Percentiles rank a stretch among this genome's conserved stretches.
phyloP scores from a whole-genome alignment of 1,284 basidiomycete species.

The Cryptococcus sp. region DNA sequence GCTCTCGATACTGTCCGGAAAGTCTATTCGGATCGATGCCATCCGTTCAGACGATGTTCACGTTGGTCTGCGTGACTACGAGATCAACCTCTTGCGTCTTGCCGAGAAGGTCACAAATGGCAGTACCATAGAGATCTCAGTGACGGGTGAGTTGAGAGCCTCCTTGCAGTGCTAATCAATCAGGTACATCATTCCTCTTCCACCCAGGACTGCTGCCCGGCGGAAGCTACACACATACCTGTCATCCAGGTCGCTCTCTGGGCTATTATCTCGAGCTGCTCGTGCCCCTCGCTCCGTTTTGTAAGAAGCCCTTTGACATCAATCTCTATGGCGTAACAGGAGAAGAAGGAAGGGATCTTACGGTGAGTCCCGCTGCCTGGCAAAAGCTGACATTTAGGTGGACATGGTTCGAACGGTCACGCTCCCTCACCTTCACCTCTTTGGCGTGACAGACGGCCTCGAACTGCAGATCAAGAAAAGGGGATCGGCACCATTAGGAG shows the following conservation, averaged over 20 bases:
- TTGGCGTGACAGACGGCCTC: slow-evolving; percentile 81
- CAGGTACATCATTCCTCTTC: slow-evolving; percentile 84
- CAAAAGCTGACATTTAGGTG: slow-evolving; percentile 58
- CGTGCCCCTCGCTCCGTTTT: slow-evolving; percentile 87
- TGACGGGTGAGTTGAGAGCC: slow-evolving; percentile 69
- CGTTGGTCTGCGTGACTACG: slow-evolving; percentile 93
- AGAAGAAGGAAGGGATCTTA: slow-evolving; percentile 76
- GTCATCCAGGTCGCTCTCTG: slow-evolving; percentile 79
- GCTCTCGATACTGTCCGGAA: slow-evolving; percentile 83
- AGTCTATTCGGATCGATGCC: slow-evolving; percentile 79
- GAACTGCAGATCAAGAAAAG: slow-evolving; percentile 92
- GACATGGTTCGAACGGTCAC: slow-evolving; percentile 92
- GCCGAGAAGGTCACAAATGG: slow-evolving; percentile 95
- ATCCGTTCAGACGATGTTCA: slow-evolving; percentile 91
- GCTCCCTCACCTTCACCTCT: slow-evolving; percentile 85
- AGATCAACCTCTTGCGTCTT: slow-evolving; percentile 85
- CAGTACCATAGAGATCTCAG: slow-evolving; percentile 91
- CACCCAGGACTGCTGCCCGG: slow-evolving; percentile 91
- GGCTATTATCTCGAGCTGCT: slow-evolving; percentile 95
- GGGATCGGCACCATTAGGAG: slow-evolving; percentile 86
- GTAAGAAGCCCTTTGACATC: slow-evolving; percentile 81
- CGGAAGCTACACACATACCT: slow-evolving; percentile 80
- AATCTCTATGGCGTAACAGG: slow-evolving; percentile 89
- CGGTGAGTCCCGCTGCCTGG: slow-evolving; percentile 58
- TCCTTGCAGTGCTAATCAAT: background rate